Conservation (phyloP, 75 land plant genomes). For the Selaginella tamariscina region DNA sequence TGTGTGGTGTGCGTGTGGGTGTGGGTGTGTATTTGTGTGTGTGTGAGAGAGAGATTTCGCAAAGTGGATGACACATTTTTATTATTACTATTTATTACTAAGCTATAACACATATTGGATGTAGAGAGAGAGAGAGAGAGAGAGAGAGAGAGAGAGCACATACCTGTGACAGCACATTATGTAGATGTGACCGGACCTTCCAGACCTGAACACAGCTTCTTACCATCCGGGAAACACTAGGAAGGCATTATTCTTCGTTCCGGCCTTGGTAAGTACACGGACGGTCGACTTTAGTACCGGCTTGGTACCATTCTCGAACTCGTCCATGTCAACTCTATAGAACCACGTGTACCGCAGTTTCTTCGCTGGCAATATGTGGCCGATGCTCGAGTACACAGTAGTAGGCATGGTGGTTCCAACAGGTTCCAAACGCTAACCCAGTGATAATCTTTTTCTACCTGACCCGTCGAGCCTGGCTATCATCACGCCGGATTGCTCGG, state of each 20-base stretch:
- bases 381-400: conserved; percentile 28
- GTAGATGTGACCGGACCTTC: conserved; percentile 52
- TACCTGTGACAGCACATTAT: no score
- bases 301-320: neutral
- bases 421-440: conserved; percentile 17
- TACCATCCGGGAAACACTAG: conserved; percentile 75
- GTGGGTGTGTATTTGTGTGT: no score
- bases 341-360: conserved; percentile 34
- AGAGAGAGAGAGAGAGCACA: no score
- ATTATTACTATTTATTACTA: no score
- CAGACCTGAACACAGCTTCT: conserved; percentile 71
- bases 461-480: conserved; percentile 30
- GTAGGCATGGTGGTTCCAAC: conserved; percentile 27
- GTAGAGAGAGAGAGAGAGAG: no score
- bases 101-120: no score
- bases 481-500: conserved; percentile 22
- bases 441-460: conserved; percentile 21
- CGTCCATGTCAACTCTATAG: conserved; percentile 13
- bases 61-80: no score
- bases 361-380: conserved; percentile 30
- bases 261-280: conserved; percentile 24
- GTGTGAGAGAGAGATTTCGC: no score
- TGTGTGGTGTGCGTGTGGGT: no score
- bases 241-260: conserved; percentile 51
- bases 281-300: conserved; percentile 17